Conservation (phyloP, 164 flowering plant species). For the Santalum album region DNA sequence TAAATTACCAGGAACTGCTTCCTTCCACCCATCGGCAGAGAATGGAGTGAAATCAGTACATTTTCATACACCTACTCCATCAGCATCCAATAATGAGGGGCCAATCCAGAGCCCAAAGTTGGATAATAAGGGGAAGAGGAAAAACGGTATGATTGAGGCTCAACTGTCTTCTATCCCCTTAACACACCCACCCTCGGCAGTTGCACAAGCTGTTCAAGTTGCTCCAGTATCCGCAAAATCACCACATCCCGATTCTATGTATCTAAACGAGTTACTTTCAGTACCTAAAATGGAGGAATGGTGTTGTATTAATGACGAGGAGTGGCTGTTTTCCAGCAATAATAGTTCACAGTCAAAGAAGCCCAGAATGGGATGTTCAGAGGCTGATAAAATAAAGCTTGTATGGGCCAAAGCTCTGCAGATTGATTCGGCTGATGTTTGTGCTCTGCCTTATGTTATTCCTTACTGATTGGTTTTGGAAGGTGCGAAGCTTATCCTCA, state of each 20-base stretch:
- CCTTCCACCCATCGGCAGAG: slow-evolving; percentile 26
- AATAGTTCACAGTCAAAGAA: slow-evolving; percentile 14
- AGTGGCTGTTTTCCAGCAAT: slow-evolving; percentile 52
- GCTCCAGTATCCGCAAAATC: slow-evolving; percentile 34
- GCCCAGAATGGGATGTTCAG: slow-evolving; percentile 19
- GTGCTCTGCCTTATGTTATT: slow-evolving; percentile 75
- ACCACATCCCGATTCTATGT: slow-evolving; percentile 70
- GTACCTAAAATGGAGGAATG: slow-evolving; percentile 60
- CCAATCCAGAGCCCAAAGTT: slow-evolving; percentile 12
- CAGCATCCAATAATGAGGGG: slow-evolving; percentile 22
- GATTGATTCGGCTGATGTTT: slow-evolving; percentile 56
- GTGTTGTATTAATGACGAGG: slow-evolving; percentile 53
- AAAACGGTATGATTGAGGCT: slow-evolving; percentile 43
- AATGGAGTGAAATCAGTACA: slow-evolving; percentile 40
- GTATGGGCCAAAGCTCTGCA: slow-evolving; percentile 61
- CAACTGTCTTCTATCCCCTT: slow-evolving; percentile 14
- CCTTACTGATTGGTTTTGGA: slow-evolving; percentile 43
- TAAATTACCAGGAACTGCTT: slow-evolving; percentile 38
- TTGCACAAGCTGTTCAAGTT: slow-evolving; percentile 21
- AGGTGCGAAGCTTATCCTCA: slow-evolving; percentile 4
- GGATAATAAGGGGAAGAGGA: slow-evolving; percentile 34
- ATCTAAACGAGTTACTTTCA: slow-evolving; percentile 38
- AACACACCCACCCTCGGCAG: slow-evolving; percentile 8
- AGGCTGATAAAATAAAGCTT: slow-evolving; percentile 24
- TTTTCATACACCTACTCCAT: slow-evolving; percentile 20